Base-by-base conservation (phyloP, 495 filamentous ascomycete genomes). In the Aspergillus coremiiformis region DNA sequence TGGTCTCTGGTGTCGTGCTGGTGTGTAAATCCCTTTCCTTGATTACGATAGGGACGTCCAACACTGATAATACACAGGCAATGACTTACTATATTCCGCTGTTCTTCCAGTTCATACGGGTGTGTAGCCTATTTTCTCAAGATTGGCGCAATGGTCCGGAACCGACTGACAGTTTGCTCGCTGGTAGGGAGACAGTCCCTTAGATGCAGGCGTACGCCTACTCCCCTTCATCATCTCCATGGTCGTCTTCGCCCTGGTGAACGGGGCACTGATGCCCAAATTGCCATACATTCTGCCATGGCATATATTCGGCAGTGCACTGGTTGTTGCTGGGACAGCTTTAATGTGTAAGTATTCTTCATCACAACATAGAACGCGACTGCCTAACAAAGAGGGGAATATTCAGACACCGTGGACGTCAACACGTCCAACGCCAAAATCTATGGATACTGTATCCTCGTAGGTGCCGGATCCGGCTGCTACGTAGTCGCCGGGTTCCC, bases 31-130 rank as follows among this genome's bases (percentile, higher is more conserved):
- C 11, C 12, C 14, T n/a, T 6, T 21, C 21, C 26, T 23, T 44
- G 6, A 43, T 33, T 30, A 17, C 32, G 5, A 39, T 39, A 7
- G 39, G 17, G 51, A 51, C 5, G 61, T 63, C 20, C 71, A 12
- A 12, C 29, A 32, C 68, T 1, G 71, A 67, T 1, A 67, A 44
- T 22, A 35, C 49, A 24, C 19, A 37, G 1, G 17, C 24, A 23
- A 51, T 39, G 20, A 50, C 76, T 23, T 79, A 80, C 60, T 78
- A 75, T 49, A 60, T 77, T 23, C 78, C 77, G 5, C 55, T 79
- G 4, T 75, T 60, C 57, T 79, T 78, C 56, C 67, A 74, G 24
- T 78, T 79, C 55, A 58, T 64, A 27, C 24, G 8, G 24, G 24
- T 27, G 4, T 27, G 24, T 27, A 27, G 24, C 24, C 24, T 27